phyloP scores from a whole-genome alignment of 192 early-diverging fungal species.

The Coemansia sp. region DNA sequence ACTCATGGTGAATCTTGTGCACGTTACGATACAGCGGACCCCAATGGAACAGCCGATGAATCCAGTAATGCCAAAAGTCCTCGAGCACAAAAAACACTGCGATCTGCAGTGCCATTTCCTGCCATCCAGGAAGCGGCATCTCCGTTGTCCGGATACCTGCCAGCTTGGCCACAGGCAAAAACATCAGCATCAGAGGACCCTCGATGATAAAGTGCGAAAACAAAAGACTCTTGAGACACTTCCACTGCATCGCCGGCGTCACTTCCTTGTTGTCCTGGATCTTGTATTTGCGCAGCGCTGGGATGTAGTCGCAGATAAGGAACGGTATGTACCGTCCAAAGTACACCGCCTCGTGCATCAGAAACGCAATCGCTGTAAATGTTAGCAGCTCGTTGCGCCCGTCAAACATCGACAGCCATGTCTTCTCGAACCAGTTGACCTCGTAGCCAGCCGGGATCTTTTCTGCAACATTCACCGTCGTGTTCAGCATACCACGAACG shows the following conservation, averaged over 20 bases:
- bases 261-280: constrained; percentile 76
- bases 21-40: constrained; percentile 84
- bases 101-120: constrained; percentile 65
- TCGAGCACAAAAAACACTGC: constrained; percentile 80
- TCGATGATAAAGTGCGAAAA: constrained; percentile 78
- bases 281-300: constrained; percentile 83
- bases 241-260: constrained; percentile 67
- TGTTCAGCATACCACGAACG: constrained; percentile 37
- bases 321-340: constrained; percentile 93
- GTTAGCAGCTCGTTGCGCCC: constrained; percentile 71
- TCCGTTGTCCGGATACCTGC: constrained; percentile 84
- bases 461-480: constrained; percentile 32
- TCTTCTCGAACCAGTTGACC: constrained; percentile 55
- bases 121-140: constrained; percentile 79
- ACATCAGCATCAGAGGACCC: constrained; percentile 84
- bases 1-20: constrained; percentile 95
- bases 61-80: constrained; percentile 91
- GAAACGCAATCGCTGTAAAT: constrained; percentile 73
- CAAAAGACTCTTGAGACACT: constrained; percentile 70
- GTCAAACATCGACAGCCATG: constrained; percentile 66
- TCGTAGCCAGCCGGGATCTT: constrained; percentile 38
- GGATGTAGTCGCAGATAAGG: constrained; percentile 80
- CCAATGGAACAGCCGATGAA: constrained; percentile 86
- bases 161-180: constrained; percentile 78
- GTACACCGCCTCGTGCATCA: constrained; percentile 89